These are phyloP conservation scores for Xerocomus amazonicus DNA, from an alignment of 1,284 basidiomycete species.

Conservation along the genomic window DNA sequence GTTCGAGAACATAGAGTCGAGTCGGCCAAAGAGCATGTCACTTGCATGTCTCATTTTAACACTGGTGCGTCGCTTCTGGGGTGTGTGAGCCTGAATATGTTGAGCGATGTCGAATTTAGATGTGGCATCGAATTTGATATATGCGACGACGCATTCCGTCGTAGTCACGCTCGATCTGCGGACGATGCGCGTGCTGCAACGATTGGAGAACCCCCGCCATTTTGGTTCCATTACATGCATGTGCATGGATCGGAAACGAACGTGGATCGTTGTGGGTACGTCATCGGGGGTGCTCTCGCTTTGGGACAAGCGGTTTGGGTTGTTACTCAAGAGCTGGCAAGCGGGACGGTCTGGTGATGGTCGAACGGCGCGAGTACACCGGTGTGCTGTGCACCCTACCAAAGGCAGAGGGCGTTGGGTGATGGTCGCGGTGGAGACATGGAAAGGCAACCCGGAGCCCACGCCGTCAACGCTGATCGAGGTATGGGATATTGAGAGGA, in stretches of 20 bases:
- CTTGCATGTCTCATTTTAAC: constrained; percentile 73
- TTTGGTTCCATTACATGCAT: constrained; percentile 83
- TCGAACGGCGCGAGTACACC: constrained; percentile 56
- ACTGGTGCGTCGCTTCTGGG: constrained; percentile 47
- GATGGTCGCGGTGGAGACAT: constrained; percentile 72
- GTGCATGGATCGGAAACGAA: constrained; percentile 76
- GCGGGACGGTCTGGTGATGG: constrained; percentile 57
- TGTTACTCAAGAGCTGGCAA: constrained; percentile 87
- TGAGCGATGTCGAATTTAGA: constrained; percentile 39
- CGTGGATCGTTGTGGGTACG: constrained; percentile 89
- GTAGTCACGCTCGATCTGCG: constrained; percentile 84
- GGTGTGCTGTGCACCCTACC: constrained; percentile 78
- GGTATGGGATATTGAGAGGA: constrained; percentile 78
- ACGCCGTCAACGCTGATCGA: constrained; percentile 55
- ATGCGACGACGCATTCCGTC: constrained; percentile 78
- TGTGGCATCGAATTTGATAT: constrained; percentile 70
- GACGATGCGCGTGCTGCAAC: constrained; percentile 75
- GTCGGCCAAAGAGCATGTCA: constrained; percentile 69
- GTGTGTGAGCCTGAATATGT: background rate
- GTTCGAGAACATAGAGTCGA: constrained; percentile 73
- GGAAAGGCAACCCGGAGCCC: constrained; percentile 40
- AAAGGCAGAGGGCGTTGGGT: constrained; percentile 88
- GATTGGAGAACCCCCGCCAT: constrained; percentile 81
- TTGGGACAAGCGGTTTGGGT: constrained; percentile 93
- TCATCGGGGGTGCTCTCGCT: constrained; percentile 79